Evolutionary conservation across 129 eudicot species (phyloP).

Genomic region (Pulicaria dysenterica): DNA sequence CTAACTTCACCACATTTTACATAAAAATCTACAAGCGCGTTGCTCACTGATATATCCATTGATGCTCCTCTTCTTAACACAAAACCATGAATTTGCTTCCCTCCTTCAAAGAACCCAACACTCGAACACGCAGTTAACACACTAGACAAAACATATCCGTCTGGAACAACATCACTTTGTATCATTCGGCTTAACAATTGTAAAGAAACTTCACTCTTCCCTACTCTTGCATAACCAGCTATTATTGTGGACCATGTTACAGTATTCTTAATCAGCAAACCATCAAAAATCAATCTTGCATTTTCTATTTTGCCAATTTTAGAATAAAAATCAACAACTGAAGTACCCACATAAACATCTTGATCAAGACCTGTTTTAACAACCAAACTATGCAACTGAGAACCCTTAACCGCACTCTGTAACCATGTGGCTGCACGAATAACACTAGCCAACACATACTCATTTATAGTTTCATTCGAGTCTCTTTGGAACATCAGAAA

Average conservation of each 20-base stretch:
- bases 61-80: slow-evolving; percentile 51
- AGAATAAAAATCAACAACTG: slow-evolving; percentile 57
- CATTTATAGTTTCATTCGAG: slow-evolving; percentile 48
- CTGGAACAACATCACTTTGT: slow-evolving; percentile 55
- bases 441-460: slow-evolving; percentile 61
- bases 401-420: slow-evolving; percentile 37
- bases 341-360: slow-evolving; percentile 67
- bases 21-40: slow-evolving; percentile 67
- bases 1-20: slow-evolving; percentile 61
- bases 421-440: slow-evolving; percentile 45
- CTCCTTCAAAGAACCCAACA: slow-evolving; percentile 50
- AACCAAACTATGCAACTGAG: slow-evolving; percentile 50
- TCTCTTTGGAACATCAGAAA: slow-evolving; percentile 48
- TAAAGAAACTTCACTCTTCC: slow-evolving; percentile 55
- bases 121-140: slow-evolving; percentile 57
- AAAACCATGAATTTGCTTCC: slow-evolving; percentile 65
- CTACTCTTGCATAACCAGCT: slow-evolving; percentile 50
- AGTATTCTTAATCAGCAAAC: slow-evolving; percentile 37
- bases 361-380: slow-evolving; percentile 53
- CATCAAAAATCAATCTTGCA: slow-evolving; percentile 57
- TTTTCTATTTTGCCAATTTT: slow-evolving; percentile 45
- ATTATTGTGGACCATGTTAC: slow-evolving; percentile 66
- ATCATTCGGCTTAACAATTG: slow-evolving; percentile 48
- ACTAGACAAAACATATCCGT: slow-evolving; percentile 60
- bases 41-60: slow-evolving; percentile 58